Evolutionary conservation across 1,139 yeast species (phyloP), one percentile per base, ranked within the genome.

Genomic region (Hemisphaericaspora xylofermentans): DNA sequence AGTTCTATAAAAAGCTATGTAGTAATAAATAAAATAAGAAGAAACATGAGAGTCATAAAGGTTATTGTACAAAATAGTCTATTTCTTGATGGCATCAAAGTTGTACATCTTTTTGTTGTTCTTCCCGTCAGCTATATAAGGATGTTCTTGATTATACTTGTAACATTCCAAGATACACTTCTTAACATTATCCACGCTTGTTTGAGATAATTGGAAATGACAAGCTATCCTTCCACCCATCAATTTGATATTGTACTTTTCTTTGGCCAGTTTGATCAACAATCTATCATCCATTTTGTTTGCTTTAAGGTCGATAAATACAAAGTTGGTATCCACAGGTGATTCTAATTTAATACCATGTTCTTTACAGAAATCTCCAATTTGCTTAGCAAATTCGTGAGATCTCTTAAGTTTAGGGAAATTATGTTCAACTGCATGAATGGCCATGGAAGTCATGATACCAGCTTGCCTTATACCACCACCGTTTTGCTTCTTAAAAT

Each of bases 391-490:
- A 57, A 69, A 71, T n/a, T 64, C 66, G 60, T 91, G 96, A 13
- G 95, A 82, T 43, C 55, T 56, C 33, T 76, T 64, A 60, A 84
- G 75, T 28, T 77, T 66, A 26, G 78, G 71, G 67, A 87, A 80
- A 57, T 86, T 87, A 49, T 84, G 82, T 46, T 87, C 84, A 43
- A 91, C 73, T 22, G 96, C 95, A 39, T 76, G 75, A 24, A 74
- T 64, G 12, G 96, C 97, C 86, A 93, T 91, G 35, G 81, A 72
- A 8, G 95, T 75, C 61, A 91, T 72, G 64, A 88, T 69, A 46
- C 98, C 98, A 25, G 87, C 75, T 64, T 91, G 98, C 62, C 98
- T 78, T 48, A 91, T 80, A 49, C 97, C 97, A 53, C 98, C 98
- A 56, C 98, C 98, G 56, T 82, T 82, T 66, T 91, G 97, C 63